Percentiles rank a stretch among this genome's conserved stretches.
These are phyloP conservation scores for Neurospora cerealis DNA, from an alignment of 495 filamentous ascomycete genomes.

Conservation along the genomic window DNA sequence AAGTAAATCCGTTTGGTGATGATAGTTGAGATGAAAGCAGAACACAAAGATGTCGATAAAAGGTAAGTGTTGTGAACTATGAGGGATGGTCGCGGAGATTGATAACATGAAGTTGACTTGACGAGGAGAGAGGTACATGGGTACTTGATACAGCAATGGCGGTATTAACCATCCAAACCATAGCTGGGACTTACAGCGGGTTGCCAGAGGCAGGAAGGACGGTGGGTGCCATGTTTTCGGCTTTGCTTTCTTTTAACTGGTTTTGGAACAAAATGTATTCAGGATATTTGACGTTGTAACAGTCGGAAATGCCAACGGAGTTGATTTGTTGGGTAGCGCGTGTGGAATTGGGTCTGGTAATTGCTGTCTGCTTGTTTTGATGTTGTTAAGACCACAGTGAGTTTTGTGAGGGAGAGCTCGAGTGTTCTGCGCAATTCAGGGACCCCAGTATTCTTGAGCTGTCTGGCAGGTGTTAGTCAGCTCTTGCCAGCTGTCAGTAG, in stretches of 20 bases:
- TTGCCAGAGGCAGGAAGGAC: slow-evolving; percentile 44
- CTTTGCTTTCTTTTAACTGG: not conserved
- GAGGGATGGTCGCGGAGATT: not conserved
- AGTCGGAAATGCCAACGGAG: not conserved
- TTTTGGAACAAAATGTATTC: not conserved
- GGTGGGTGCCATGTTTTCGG: slow-evolving; percentile 37
- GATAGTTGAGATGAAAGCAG: not conserved
- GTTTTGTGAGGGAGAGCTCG: not conserved
- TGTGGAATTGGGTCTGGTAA: not conserved
- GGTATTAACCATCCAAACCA: not conserved
- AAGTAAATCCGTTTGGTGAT: not conserved
- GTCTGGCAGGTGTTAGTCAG: not conserved
- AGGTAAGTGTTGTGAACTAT: not conserved
- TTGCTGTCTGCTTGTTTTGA: not conserved
- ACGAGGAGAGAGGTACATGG: not conserved
- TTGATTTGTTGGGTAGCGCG: not conserved
- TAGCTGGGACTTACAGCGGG: slow-evolving; percentile 35
- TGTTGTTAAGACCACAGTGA: not conserved
- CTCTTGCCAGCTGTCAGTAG: not conserved
- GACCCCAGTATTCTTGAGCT: not conserved
- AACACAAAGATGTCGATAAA: not conserved
- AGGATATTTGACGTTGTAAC: not conserved
- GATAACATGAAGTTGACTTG: not conserved
- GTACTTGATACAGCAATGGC: not conserved
- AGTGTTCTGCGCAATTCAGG: not conserved